Percentiles rank a stretch among this genome's conserved stretches.
phyloP scores from a whole-genome alignment of 371 early-diverging fungal genomes.

The Syncephalastrum sp. region DNA sequence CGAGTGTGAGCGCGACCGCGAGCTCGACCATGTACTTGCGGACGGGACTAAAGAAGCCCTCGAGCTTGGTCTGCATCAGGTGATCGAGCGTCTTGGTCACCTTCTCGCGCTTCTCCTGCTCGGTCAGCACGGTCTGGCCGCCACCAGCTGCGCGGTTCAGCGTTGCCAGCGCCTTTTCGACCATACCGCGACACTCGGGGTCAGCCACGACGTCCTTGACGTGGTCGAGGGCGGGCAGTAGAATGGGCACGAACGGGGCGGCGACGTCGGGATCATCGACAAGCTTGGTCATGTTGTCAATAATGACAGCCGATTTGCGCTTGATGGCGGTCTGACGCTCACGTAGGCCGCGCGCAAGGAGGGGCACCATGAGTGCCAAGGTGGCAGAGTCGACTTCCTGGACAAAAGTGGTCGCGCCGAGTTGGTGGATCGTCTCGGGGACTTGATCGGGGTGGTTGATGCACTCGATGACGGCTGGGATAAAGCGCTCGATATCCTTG shows the following conservation, averaged over 20 bases:
- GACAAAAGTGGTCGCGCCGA: constrained; percentile 71
- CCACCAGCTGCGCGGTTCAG: constrained; percentile 34
- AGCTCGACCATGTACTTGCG: constrained; percentile 46
- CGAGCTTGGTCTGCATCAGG: constrained; percentile 33
- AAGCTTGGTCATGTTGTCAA: constrained; percentile 84
- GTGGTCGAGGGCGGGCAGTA: constrained; percentile 73
- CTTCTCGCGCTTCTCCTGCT: constrained; percentile 43
- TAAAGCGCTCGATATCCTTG: constrained; percentile 62
- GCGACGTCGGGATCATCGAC: constrained; percentile 77
- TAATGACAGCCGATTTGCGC: constrained; percentile 79
- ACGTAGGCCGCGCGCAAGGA: constrained; percentile 69
- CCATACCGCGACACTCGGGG: constrained; percentile 74
- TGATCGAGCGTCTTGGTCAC: constrained; percentile 36
- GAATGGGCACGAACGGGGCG: constrained; percentile 75
- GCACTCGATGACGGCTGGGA: constrained; percentile 58
- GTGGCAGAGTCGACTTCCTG: constrained; percentile 75
- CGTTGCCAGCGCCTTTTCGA: constrained; percentile 46
- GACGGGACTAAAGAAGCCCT: constrained; percentile 26
- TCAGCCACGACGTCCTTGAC: constrained; percentile 74
- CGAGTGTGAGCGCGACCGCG: constrained; percentile 33
- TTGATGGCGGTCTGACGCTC: constrained; percentile 61
- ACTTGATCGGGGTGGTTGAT: constrained; percentile 65
- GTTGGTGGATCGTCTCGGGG: constrained; percentile 59
- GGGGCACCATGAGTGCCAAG: constrained; percentile 77
- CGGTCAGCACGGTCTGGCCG: constrained; percentile 28